These are phyloP conservation scores for sweet orange (Citrus sinensis) DNA, from an alignment of 345 rosid species.

Conservation along the genomic window DVS_A1.0 CM039168.1:2420501-2421000, in stretches of 20 bases:
- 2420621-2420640: background rate
- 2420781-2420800: background rate
- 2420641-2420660: background rate
- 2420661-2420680: background rate
- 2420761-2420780: background rate
- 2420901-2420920: conserved; percentile 5
- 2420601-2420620: conserved; percentile 36
- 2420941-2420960: conserved; percentile 22
- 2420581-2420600: conserved; percentile 39
- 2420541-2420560: conserved; percentile 98
- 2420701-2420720: background rate
- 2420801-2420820: background rate
- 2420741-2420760: background rate
- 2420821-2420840: background rate
- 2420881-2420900: background rate
- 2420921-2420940: conserved; percentile 27
- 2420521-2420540: conserved; percentile 82
- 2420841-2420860: background rate
- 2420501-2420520: conserved; percentile 66
- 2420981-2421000: conserved; percentile 86
- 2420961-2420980: conserved; percentile 30
- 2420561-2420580: conserved; percentile 87
- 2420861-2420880: background rate
- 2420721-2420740: background rate
- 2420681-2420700: conserved; percentile 3